Conservation (phyloP, 2,329 filamentous ascomycete species). For the Esteya vermicola region DNA sequence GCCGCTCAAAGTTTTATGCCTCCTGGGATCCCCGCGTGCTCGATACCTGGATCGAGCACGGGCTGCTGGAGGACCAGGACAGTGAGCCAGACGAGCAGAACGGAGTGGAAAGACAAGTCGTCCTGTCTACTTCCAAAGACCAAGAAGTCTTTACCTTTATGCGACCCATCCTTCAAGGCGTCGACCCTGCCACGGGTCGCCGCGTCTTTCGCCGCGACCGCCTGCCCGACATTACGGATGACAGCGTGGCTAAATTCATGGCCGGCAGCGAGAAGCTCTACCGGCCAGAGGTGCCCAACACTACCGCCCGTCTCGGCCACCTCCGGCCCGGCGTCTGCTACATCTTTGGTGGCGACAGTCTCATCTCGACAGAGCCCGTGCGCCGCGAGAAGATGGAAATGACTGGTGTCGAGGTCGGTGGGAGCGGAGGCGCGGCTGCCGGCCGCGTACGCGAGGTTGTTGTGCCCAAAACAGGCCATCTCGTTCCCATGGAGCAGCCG, state of each 20-base stretch:
- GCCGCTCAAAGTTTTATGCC: constrained; percentile 60
- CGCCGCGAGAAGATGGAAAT: constrained; percentile 42
- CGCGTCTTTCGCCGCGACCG: constrained; percentile 24
- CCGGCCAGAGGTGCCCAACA: constrained; percentile 45
- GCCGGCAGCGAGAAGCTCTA: constrained; percentile 44
- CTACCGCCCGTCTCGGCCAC: constrained; percentile 40
- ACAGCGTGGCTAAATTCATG: constrained; percentile 17
- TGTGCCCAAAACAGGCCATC: constrained; percentile 55
- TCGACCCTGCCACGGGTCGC: constrained; percentile 19
- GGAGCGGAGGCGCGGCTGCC: constrained; percentile 47
- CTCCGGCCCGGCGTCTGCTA: constrained; percentile 55
- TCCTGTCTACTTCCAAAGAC: constrained; percentile 69
- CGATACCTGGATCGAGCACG: constrained; percentile 56
- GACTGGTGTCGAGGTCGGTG: constrained; percentile 54
- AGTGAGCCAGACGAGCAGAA: background rate
- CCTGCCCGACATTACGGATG: constrained; percentile 31
- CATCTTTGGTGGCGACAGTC: constrained; percentile 48
- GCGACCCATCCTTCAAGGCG: constrained; percentile 40
- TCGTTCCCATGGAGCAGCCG: constrained; percentile 73
- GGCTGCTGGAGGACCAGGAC: constrained; percentile 38
- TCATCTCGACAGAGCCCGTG: constrained; percentile 36
- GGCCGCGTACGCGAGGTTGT: constrained; percentile 54
- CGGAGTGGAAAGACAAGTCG: constrained; percentile 25
- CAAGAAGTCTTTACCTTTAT: constrained; percentile 76
- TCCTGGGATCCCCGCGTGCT: constrained; percentile 72